Percentiles rank a stretch among this genome's conserved stretches.
These are phyloP conservation scores for Xylaria intraflava DNA, from an alignment of 495 filamentous ascomycete genomes.

Conservation along the genomic window DNA sequence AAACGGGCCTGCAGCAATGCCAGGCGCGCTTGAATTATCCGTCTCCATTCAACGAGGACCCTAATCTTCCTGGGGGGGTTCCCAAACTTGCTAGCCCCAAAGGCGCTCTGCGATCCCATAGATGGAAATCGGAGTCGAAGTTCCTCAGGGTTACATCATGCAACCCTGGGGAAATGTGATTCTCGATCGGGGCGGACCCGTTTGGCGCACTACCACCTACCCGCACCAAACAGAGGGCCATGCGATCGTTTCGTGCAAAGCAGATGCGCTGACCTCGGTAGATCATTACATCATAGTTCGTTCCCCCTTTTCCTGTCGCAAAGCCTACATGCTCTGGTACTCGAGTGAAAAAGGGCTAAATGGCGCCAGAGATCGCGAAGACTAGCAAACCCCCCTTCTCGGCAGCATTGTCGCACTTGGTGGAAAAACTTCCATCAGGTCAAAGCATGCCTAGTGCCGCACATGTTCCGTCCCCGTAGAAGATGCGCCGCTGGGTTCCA, in stretches of 20 bases:
- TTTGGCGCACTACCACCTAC: not conserved
- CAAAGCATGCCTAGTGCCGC: not conserved
- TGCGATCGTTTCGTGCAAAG: not conserved
- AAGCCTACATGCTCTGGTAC: not conserved
- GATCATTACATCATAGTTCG: not conserved
- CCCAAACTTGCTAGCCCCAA: not conserved
- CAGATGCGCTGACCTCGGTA: not conserved
- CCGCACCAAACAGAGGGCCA: not conserved
- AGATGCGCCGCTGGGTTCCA: too few species aligned
- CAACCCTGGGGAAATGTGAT: not conserved
- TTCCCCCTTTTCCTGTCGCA: not conserved
- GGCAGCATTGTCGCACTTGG: too few species aligned
- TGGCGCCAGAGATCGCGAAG: too few species aligned
- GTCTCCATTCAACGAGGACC: conserved; percentile 14
- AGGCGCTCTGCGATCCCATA: conserved; percentile 1
- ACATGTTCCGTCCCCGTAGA: not conserved
- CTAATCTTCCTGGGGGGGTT: conserved; percentile 18
- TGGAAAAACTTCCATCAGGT: too few species aligned
- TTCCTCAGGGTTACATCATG: conserved; percentile 2
- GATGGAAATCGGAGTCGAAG: conserved; percentile 8
- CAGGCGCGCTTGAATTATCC: conserved; percentile 10
- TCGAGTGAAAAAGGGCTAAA: not conserved
- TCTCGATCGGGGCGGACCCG: not conserved
- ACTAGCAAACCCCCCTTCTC: too few species aligned
- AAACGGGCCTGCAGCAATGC: conserved; percentile 5